These are phyloP conservation scores for Colletotrichum gigasporum DNA, from an alignment of 2,329 filamentous ascomycete species.

Conservation along the genomic window DNA sequence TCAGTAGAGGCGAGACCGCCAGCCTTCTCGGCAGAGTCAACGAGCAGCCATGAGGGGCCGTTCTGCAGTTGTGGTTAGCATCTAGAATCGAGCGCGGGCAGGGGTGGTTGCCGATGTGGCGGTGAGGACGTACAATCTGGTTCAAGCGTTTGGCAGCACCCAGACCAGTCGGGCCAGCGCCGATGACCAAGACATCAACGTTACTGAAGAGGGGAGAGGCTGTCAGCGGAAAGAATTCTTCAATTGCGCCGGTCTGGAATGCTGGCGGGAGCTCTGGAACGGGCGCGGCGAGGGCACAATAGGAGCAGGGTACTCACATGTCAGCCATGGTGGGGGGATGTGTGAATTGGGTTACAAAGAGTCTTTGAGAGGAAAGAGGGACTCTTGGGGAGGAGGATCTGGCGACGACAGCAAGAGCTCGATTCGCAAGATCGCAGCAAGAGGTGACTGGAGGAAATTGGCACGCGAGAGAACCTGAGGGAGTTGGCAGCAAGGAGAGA, in stretches of 20 bases:
- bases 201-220: conserved; percentile 63
- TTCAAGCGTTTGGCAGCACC: conserved; percentile 98
- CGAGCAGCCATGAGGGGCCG: conserved; percentile 93
- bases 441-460: not conserved
- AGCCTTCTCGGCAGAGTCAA: conserved; percentile 90
- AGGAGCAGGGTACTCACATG: conserved; percentile 34
- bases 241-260: not conserved
- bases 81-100: conserved; percentile 32
- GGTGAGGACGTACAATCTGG: conserved; percentile 79
- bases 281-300: not conserved
- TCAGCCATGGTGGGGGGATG: conserved; percentile 40
- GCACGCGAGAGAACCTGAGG: not conserved
- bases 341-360: not conserved
- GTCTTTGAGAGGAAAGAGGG: not conserved
- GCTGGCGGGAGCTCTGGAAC: not conserved
- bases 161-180: conserved; percentile 95
- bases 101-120: conserved; percentile 36
- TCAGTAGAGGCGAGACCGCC: conserved; percentile 97
- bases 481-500: conserved; percentile 12
- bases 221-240: conserved; percentile 27
- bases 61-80: conserved; percentile 63
- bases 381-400: not conserved
- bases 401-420: not conserved
- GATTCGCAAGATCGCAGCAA: not conserved
- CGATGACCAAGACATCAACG: conserved; percentile 97